phyloP scores from a whole-genome alignment of 257 asterid species.

The Verbascum thapsus region DNA sequence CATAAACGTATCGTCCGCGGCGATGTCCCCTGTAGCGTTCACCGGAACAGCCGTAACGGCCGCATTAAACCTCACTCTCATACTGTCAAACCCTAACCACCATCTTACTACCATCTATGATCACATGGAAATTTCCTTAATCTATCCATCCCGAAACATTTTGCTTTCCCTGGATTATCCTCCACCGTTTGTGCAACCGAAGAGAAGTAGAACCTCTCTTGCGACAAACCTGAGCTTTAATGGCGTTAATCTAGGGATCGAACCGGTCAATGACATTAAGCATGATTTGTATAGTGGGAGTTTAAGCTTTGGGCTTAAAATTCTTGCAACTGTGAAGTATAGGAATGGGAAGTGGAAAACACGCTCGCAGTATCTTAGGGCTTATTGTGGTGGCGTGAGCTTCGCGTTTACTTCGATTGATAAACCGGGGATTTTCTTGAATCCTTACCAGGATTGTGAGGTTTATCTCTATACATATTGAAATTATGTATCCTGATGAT shows the following conservation, averaged over 20 bases:
- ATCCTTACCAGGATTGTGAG: slow-evolving; percentile 34
- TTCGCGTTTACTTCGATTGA: slow-evolving; percentile 32
- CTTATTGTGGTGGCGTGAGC: slow-evolving; percentile 36
- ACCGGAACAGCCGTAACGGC: slow-evolving; percentile 28
- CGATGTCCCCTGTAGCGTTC: slow-evolving; percentile 24
- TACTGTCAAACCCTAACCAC: slow-evolving; percentile 44
- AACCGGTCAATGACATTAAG: slow-evolving; percentile 28
- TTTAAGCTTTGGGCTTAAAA: slow-evolving; percentile 34
- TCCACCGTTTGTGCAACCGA: slow-evolving; percentile 40
- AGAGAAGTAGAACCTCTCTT: slow-evolving; percentile 22
- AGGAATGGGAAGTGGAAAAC: slow-evolving; percentile 30
- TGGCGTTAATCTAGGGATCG: slow-evolving; percentile 22
- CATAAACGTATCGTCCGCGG: slow-evolving; percentile 35
- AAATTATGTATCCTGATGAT: slow-evolving; percentile 4
- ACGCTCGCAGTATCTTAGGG: slow-evolving; percentile 33
- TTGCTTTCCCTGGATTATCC: slow-evolving; percentile 31
- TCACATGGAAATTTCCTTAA: slow-evolving; percentile 29
- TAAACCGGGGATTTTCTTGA: slow-evolving; percentile 30
- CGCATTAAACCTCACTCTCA: slow-evolving; percentile 38
- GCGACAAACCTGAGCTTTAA: slow-evolving; percentile 25
- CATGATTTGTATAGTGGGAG: slow-evolving; percentile 39
- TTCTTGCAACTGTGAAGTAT: slow-evolving; percentile 27
- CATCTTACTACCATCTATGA: slow-evolving; percentile 34
- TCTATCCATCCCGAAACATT: slow-evolving; percentile 27
- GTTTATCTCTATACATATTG: slow-evolving; percentile 34